Evolutionary conservation across 2,329 filamentous ascomycete species (phyloP).

Genomic region (Apiospora koreana): DNA sequence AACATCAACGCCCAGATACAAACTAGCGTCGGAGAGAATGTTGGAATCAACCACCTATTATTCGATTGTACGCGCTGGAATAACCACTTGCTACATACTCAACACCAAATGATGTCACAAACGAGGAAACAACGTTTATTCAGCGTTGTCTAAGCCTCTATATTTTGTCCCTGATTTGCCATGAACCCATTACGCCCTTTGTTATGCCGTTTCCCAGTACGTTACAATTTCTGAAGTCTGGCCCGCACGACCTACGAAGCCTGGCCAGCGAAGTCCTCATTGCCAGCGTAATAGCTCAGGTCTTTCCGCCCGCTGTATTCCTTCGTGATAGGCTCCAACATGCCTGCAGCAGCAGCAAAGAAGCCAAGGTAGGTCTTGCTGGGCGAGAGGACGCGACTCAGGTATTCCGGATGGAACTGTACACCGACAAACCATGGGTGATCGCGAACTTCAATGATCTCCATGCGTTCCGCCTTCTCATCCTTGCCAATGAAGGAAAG

Average conservation of each 20-base stretch:
- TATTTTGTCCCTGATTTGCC: not conserved
- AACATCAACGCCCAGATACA: no score
- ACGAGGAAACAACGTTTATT: no score
- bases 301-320: slow-evolving; percentile 16
- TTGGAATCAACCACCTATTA: no score
- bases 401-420: slow-evolving; percentile 88
- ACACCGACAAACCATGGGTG: slow-evolving; percentile 83
- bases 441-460: slow-evolving; percentile 78
- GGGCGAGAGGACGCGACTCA: slow-evolving; percentile 72
- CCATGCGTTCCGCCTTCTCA: slow-evolving; percentile 76
- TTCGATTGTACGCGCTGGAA: no score
- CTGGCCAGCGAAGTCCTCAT: not conserved
- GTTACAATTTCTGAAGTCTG: not conserved
- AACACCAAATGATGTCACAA: no score
- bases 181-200: not conserved
- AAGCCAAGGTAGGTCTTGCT: slow-evolving; percentile 81
- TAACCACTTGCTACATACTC: no score
- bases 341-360: slow-evolving; percentile 74
- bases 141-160: not conserved
- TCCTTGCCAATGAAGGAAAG: slow-evolving; percentile 80
- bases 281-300: slow-evolving; percentile 9
- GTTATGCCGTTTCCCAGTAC: not conserved
- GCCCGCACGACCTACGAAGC: not conserved
- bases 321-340: slow-evolving; percentile 48
- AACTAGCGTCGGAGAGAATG: no score